Evolutionary conservation across 495 filamentous ascomycete genomes (phyloP).

Genomic region (Daldinia caldariorum): DNA sequence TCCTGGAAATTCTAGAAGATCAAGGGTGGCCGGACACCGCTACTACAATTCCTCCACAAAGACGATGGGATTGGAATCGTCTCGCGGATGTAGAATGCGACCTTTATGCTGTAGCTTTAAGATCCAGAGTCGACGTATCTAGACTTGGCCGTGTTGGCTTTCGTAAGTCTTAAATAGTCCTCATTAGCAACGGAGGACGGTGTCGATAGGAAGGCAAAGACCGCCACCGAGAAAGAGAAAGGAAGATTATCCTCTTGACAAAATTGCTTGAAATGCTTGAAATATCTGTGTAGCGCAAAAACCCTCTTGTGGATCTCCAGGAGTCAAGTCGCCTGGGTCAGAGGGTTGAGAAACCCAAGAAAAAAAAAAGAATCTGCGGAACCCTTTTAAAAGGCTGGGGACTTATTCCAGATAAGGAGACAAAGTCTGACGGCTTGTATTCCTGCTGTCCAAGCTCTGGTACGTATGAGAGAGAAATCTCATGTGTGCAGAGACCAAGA

Average conservation of each 20-base stretch:
- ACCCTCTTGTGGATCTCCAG: conserved; percentile 38
- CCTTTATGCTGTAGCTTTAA: conserved; percentile 32
- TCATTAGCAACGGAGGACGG: conserved; percentile 30
- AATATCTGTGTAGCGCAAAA: conserved; percentile 43
- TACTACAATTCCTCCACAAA: conserved; percentile 54
- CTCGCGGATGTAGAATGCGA: conserved; percentile 35
- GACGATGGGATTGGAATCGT: conserved; percentile 43
- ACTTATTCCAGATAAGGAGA: conserved; percentile 36
- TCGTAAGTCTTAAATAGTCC: conserved; percentile 14
- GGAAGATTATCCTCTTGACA: conserved; percentile 14
- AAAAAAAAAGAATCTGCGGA: conserved; percentile 25
- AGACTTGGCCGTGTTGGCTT: conserved; percentile 29
- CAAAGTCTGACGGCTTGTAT: conserved; percentile 32
- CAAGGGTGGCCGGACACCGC: conserved; percentile 49
- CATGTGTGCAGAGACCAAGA: conserved; percentile 43
- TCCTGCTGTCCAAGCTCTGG: conserved; percentile 50
- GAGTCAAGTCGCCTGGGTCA: conserved; percentile 34
- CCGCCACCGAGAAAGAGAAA: conserved; percentile 21
- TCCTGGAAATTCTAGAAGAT: conserved; percentile 46
- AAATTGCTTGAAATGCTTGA: conserved; percentile 38
- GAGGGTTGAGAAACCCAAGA: conserved; percentile 37
- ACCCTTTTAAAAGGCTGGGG: conserved; percentile 24
- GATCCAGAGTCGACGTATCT: conserved; percentile 29
- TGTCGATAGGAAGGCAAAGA: conserved; percentile 27
- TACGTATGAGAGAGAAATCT: conserved; percentile 45